A percentile compares a stretch with the other conserved stretches of the same genome.
These are phyloP conservation scores for Hemileccinum impolitum DNA, from an alignment of 768 basidiomycete species.

Conservation along the genomic window DNA sequence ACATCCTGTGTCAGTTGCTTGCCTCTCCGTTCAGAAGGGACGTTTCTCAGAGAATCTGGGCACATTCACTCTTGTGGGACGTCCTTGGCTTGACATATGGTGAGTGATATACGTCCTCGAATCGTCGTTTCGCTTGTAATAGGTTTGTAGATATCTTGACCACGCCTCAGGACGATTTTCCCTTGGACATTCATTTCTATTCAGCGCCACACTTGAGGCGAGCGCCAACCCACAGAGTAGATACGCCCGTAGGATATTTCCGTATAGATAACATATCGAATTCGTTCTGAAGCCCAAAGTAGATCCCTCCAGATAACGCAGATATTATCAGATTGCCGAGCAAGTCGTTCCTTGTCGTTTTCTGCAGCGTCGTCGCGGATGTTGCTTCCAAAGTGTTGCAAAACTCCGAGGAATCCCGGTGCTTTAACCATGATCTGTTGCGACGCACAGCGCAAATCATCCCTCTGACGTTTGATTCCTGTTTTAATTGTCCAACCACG, in stretches of 20 bases:
- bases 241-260: slow-evolving; percentile 31
- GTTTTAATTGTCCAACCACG: slow-evolving; percentile 36
- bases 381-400: slow-evolving; percentile 41
- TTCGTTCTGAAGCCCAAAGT: slow-evolving; percentile 13
- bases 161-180: slow-evolving; percentile 34
- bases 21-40: slow-evolving; percentile 21
- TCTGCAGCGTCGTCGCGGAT: slow-evolving; percentile 46
- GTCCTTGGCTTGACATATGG: slow-evolving; percentile 14
- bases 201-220: slow-evolving; percentile 35
- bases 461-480: slow-evolving; percentile 41
- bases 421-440: slow-evolving; percentile 48
- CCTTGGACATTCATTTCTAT: slow-evolving; percentile 40
- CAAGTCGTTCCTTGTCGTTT: slow-evolving; percentile 40
- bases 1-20: slow-evolving; percentile 40
- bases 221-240: slow-evolving; percentile 28
- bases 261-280: not conserved
- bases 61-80: slow-evolving; percentile 21
- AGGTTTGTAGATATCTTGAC: slow-evolving; percentile 34
- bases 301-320: slow-evolving; percentile 35
- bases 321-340: slow-evolving; percentile 37
- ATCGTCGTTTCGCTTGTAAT: slow-evolving; percentile 1
- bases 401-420: slow-evolving; percentile 42
- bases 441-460: slow-evolving; percentile 40
- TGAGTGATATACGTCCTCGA: not conserved
- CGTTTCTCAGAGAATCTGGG: slow-evolving; percentile 15